These are phyloP conservation scores for Alternaria infectoria DNA, from an alignment of 2,329 filamentous ascomycete genomes.

Conservation along the genomic window DNA sequence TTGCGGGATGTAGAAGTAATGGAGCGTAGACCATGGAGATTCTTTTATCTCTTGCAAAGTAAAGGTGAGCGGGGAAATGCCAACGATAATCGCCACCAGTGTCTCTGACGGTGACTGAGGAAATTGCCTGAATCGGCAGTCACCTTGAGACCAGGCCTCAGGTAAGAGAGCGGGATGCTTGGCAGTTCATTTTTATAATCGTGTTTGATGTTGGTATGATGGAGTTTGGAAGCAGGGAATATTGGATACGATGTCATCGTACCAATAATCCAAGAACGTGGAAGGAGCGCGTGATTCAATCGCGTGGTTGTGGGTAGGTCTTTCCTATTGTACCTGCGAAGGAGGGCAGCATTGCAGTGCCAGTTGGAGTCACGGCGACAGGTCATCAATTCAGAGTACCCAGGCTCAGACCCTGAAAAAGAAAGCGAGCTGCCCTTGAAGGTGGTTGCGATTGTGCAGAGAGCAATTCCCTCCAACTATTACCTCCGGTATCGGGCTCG, in stretches of 20 bases:
- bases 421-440: neutral
- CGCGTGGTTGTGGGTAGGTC: neutral
- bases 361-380: neutral
- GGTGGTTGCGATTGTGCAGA: neutral
- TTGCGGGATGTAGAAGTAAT: neutral
- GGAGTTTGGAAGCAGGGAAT: neutral
- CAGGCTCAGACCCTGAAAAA: neutral
- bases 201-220: neutral
- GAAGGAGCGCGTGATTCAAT: neutral
- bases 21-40: neutral
- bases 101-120: neutral
- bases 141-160: neutral
- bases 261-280: neutral
- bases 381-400: neutral
- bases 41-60: neutral
- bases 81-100: neutral
- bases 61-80: neutral
- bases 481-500: neutral
- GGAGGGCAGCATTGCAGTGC: neutral
- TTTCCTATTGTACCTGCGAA: neutral
- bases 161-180: neutral
- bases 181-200: neutral
- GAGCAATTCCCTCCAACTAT: neutral
- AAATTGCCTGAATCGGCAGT: neutral
- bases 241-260: neutral